Base-by-base conservation (phyloP, 2,329 filamentous ascomycete genomes). In the Hymenoscyphus infarciens region DNA sequence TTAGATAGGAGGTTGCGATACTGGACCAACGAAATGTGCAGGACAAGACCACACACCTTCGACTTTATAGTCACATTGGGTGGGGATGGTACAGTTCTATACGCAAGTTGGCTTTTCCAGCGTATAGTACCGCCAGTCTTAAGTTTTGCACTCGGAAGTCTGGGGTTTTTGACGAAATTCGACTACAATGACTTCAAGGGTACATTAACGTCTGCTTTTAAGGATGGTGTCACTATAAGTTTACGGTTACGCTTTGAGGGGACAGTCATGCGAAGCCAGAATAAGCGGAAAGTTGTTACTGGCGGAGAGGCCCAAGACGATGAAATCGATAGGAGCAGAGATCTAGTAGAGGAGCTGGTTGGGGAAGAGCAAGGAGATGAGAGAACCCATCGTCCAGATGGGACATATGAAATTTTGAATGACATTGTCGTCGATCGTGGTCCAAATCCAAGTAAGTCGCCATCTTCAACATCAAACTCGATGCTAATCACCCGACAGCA, bases 51-150 rank as follows among this genome's bases (percentile, higher is more conserved):
- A 3, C 92, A 97, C 70, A 89, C 86, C 0, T 97, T 98, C 73
- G 95, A 99, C 76, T 96, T 99, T 72, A 88, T 96, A 59, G 86
- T 99, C 56, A 96, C 94, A 0, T 83, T 97, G 2, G 93, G 92
- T 57, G 95, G 95, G 13, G 95, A 99, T 74, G 95, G 95, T n/a
- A 99, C 95, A 0, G 94, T 99, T 6, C 80, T 99, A 11, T 98
- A 97, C 73, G 91, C 94, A 3, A 96, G 92, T 73, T 98, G 94
- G 93, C 81, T 99, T 1, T 99, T 99, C 75, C 95, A 99, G 78
- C 87, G 91, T 52, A 90, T 98, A 56, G 94, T 98, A 0, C 95
- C 95, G 5, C 95, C 95, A 0, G 92, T 97, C 0, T 80, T 99
- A 65, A 94, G 92, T 65, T 98, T 99, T 75, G 86, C 92, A 0